These are phyloP conservation scores for Massarina eburnea DNA, from an alignment of 2,329 filamentous ascomycete species.

Conservation along the genomic window DNA sequence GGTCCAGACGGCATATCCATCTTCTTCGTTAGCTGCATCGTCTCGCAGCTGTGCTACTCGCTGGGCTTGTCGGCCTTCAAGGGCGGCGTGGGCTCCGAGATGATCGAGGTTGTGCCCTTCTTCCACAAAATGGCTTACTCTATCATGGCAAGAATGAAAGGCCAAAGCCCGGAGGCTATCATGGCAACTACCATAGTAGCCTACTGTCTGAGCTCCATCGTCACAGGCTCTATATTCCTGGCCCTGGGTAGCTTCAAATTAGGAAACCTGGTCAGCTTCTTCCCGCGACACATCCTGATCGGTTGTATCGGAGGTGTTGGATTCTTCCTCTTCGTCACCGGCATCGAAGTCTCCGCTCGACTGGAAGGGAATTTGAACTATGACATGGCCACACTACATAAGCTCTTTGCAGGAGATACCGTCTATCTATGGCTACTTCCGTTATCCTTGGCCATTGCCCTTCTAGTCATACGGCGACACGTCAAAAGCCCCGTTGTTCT, in stretches of 20 bases:
- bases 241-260: conserved; percentile 83
- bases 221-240: conserved; percentile 91
- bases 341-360: conserved; percentile 88
- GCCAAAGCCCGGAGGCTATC: conserved; percentile 79
- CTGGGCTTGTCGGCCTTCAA: conserved; percentile 81
- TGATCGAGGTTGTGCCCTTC: conserved; percentile 98
- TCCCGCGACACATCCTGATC: conserved; percentile 92
- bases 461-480: conserved; percentile 76
- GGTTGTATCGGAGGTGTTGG: conserved; percentile 97
- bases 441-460: conserved; percentile 70
- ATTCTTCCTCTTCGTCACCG: conserved; percentile 89
- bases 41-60: conserved; percentile 89
- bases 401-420: conserved; percentile 73
- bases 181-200: conserved; percentile 92
- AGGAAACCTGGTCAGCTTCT: conserved; percentile 93
- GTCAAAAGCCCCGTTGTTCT: conserved; percentile 82
- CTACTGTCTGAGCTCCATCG: conserved; percentile 84
- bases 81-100: conserved; percentile 89
- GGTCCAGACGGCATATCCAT: conserved; percentile 96
- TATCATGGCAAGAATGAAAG: conserved; percentile 76
- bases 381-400: conserved; percentile 72
- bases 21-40: conserved; percentile 97
- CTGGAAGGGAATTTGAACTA: conserved; percentile 85
- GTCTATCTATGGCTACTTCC: conserved; percentile 82
- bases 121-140: conserved; percentile 98